These are phyloP conservation scores for Phytophthora idaei DNA, from an alignment of 352 stramenopile genomes.

Conservation along the genomic window DNA sequence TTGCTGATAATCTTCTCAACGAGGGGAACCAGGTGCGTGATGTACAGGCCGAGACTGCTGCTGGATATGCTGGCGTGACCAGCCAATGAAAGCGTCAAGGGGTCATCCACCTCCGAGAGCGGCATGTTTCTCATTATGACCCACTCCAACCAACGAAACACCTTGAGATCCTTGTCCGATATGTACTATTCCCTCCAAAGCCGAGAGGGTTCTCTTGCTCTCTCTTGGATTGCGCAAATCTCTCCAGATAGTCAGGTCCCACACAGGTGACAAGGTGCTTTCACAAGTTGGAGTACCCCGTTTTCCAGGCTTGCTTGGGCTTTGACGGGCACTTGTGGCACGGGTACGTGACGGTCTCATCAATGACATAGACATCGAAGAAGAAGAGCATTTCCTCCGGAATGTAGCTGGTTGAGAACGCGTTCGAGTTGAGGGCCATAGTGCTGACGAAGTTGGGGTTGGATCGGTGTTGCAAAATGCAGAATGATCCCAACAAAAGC, in stretches of 20 bases:
- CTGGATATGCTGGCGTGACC: not conserved
- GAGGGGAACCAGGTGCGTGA: not conserved
- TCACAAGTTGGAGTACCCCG: conserved; percentile 9
- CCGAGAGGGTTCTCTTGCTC: conserved; percentile 6
- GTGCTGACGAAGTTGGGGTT: not conserved
- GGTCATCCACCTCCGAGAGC: conserved; percentile 7
- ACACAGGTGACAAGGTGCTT: conserved; percentile 15
- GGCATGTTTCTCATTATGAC: conserved; percentile 9
- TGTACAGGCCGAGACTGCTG: not conserved
- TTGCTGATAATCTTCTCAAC: not conserved
- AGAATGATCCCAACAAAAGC: not conserved
- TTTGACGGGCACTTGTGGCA: conserved; percentile 7
- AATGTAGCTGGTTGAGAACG: conserved; percentile 1
- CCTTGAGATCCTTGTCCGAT: not conserved
- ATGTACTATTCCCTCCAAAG: conserved; percentile 7
- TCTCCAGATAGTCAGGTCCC: conserved; percentile 7
- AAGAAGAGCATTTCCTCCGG: conserved; percentile 5
- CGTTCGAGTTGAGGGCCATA: not conserved
- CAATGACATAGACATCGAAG: not conserved
- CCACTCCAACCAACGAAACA: conserved; percentile 11
- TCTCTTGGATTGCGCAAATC: not conserved
- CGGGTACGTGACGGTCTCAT: not conserved
- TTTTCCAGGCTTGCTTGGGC: conserved; percentile 16
- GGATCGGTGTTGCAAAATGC: too few species aligned
- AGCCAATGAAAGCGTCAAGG: not conserved